phyloP scores from a whole-genome alignment of 1,284 basidiomycete species.

The Pholiota adiposa region DNA sequence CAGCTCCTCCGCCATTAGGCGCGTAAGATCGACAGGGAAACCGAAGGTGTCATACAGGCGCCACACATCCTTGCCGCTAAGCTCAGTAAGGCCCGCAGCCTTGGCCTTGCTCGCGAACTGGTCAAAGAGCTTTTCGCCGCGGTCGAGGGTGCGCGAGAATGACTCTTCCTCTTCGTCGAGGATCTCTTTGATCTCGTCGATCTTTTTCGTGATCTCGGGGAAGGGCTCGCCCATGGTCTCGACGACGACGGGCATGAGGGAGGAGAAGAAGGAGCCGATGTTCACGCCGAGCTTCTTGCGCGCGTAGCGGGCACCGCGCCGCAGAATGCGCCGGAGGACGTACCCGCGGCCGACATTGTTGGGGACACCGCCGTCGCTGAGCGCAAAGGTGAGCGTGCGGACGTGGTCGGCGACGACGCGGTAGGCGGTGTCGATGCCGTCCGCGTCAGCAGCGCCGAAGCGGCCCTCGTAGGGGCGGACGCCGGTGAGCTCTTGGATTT shows the following conservation, averaged over 20 bases:
- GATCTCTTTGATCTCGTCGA: conserved; percentile 91
- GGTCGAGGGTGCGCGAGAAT: conserved; percentile 94
- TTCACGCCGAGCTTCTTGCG: conserved; percentile 94
- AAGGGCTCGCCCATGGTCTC: conserved; percentile 91
- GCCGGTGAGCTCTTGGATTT: conserved; percentile 89
- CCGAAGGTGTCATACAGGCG: conserved; percentile 98
- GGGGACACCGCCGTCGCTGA: conserved; percentile 95
- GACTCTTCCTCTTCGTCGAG: conserved; percentile 98
- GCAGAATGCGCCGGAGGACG: conserved; percentile 90
- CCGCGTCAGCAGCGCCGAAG: conserved; percentile 91
- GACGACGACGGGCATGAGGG: conserved; percentile 87
- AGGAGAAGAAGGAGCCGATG: conserved; percentile 96
- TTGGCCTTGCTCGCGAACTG: conserved; percentile 81
- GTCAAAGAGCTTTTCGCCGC: conserved; percentile 97
- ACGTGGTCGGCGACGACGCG: conserved; percentile 97
- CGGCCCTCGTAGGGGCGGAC: conserved; percentile 88
- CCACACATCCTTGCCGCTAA: conserved; percentile 96
- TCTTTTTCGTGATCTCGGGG: conserved; percentile 90
- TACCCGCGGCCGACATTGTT: conserved; percentile 97
- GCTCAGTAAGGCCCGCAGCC: conserved; percentile 65
- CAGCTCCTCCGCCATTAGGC: conserved; percentile 97
- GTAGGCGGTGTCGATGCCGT: conserved; percentile 98
- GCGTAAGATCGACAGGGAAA: conserved; percentile 96
- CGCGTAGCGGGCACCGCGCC: conserved; percentile 93
- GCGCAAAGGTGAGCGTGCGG: conserved; percentile 92